phyloP scores from a whole-genome alignment of 2,329 filamentous ascomycete species.

The Calonectria honghensis region DNA sequence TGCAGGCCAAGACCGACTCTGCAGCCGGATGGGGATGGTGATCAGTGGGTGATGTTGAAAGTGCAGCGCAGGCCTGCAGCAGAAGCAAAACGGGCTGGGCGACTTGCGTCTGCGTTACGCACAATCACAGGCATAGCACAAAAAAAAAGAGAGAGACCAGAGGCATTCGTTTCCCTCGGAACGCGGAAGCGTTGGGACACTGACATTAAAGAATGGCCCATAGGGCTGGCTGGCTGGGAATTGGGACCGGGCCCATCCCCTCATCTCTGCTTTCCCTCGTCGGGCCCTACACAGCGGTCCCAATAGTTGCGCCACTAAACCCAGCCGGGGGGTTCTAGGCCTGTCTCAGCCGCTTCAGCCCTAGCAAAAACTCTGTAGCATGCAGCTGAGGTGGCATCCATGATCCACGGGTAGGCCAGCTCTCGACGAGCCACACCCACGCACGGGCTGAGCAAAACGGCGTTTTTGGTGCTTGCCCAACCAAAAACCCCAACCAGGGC shows the following conservation, averaged over 20 bases:
- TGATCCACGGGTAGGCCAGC: conserved; percentile 2
- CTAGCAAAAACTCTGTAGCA: conserved; percentile 27
- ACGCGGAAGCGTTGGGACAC: neutral
- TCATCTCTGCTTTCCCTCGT: neutral
- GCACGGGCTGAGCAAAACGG: conserved; percentile 21
- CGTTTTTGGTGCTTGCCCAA: neutral
- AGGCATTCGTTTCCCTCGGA: neutral
- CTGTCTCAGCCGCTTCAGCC: conserved; percentile 38
- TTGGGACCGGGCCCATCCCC: neutral
- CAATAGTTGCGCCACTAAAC: conserved; percentile 16
- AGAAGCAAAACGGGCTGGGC: conserved; percentile 2
- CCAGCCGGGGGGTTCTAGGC: conserved; percentile 34
- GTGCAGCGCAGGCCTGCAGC: conserved; percentile 13
- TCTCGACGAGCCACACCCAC: conserved; percentile 5
- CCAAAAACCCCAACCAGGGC: too few relatives aligned
- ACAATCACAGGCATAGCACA: neutral
- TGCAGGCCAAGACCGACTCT: neutral
- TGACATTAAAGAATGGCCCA: conserved; percentile 23
- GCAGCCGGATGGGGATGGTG: conserved; percentile 16
- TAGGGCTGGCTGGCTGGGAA: conserved; percentile 1
- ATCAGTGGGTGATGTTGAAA: neutral
- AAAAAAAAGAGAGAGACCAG: neutral
- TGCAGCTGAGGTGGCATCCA: conserved; percentile 24
- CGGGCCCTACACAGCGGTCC: neutral
- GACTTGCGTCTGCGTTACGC: conserved; percentile 18